Evolutionary conservation across 768 basidiomycete genomes (phyloP), one percentile per base, ranked within the genome.

Genomic region (Kwoniella heveanensis): DNA sequence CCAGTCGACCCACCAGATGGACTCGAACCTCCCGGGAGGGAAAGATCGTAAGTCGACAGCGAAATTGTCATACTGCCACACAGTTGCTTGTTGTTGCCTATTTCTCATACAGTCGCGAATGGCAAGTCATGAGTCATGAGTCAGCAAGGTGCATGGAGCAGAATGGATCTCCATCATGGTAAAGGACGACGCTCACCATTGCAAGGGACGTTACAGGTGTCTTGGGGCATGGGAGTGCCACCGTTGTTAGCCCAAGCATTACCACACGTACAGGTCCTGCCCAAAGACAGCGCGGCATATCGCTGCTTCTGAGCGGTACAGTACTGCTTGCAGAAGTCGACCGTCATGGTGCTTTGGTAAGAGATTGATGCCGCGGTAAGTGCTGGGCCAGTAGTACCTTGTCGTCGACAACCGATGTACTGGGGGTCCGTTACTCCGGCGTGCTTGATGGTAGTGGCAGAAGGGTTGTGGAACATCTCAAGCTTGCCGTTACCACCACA

Each of bases 401-500:
- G 51, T 56, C 52, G 25, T 39, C 64, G 53, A 36, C 64, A 65
- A 13, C 64, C 64, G 36, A 65, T 60, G 22, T 65, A 60, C 36
- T 59, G 58, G 9, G 64, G 48, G 53, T 65, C 64, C 8, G 57
- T 32, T 1, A 64, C 47, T 15, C 56, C 62, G 4, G 56, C 50
- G 51, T 64, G 55, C 27, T 51, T 57, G 4, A 64, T 53, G 5
- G 48, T 57, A 4, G 61, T 69, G 29, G 53, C 36, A 47, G 58
- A 71, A 21, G 54, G 62, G 51, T 65, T 62, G 50, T 60, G 62
- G 52, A 60, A 65, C 10, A 65, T 12, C 37, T 65, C 58, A 5
- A 65, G 30, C 27, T 60, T 64, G 55, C 53, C 52, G 44, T 65
- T 67, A 32, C 64, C 69, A 25, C 72, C 71, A 47, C 70, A 71